Conservation (phyloP, 192 early-diverging fungal species). For the Coemansia nantahalensis region DNA sequence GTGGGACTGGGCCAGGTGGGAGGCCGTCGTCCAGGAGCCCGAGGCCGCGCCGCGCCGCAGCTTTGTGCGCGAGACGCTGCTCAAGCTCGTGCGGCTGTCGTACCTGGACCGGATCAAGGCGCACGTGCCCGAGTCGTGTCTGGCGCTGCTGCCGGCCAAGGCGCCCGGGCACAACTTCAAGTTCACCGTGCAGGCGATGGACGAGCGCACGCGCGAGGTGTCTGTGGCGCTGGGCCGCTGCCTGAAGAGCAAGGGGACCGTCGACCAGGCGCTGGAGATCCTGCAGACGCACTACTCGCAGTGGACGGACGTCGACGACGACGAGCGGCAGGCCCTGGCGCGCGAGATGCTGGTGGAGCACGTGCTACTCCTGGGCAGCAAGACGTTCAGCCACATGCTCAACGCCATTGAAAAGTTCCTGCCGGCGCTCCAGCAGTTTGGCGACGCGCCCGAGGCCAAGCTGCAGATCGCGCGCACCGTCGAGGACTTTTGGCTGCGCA, state of each 20-base stretch:
- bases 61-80: slow-evolving; percentile 85
- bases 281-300: slow-evolving; percentile 46
- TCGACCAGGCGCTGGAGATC: slow-evolving; percentile 46
- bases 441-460: slow-evolving; percentile 59
- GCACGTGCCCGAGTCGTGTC: slow-evolving; percentile 68
- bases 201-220: slow-evolving; percentile 62
- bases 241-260: slow-evolving; percentile 47
- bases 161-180: slow-evolving; percentile 73
- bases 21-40: slow-evolving; percentile 11
- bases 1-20: slow-evolving; percentile 90
- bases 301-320: slow-evolving; percentile 45
- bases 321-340: slow-evolving; percentile 40
- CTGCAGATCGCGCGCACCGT: slow-evolving; percentile 64
- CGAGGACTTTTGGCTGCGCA: slow-evolving; percentile 82
- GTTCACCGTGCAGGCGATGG: slow-evolving; percentile 58
- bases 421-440: slow-evolving; percentile 39
- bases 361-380: slow-evolving; percentile 83
- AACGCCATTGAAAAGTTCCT: slow-evolving; percentile 85
- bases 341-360: slow-evolving; percentile 78
- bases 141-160: slow-evolving; percentile 56
- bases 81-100: slow-evolving; percentile 79
- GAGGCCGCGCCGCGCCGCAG: slow-evolving; percentile 24
- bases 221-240: slow-evolving; percentile 52
- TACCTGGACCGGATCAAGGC: slow-evolving; percentile 88
- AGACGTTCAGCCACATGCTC: slow-evolving; percentile 91